Base-by-base conservation (phyloP, 2,329 filamentous ascomycete species). In the Penicillium italicum region DNA sequence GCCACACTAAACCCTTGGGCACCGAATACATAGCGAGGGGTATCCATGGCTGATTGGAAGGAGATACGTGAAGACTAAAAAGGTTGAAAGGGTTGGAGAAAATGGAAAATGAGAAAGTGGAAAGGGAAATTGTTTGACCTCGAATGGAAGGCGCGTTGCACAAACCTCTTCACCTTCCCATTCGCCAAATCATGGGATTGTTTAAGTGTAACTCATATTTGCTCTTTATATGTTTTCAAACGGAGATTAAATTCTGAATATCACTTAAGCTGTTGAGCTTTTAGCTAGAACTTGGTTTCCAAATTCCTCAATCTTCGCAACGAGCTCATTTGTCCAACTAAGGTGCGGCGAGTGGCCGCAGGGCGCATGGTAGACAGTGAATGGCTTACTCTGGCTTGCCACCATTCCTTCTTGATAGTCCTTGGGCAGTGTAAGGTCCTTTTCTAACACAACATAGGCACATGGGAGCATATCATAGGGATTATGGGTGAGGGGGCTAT, bases 381-480 rank as follows among this genome's bases (percentile, higher is more conserved):
- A 70, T 0, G 50, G 42, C 38, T 62, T 40, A 8, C 26, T 52
- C 31, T 72, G 70, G 3, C 60, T 37, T 1, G 61, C 61, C 1
- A 65, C 59, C 69, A 74, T 74, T 0, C 46, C 50, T 42, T 74
- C 68, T 14, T 73, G 69, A 36, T 71, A 72, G 10, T 63, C 66
- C 44, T 63, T 64, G 0, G 67, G 63, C n/a, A 74, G 33, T 2
- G 58, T 66, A n/a, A 46, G 10, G 48, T 73, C 72, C 0, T 60
- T 52, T 22, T 72, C 69, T 1, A 69, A 36, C 0, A 74, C 61
- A 4, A 73, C 38, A 51, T 72, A 74, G 0, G 69, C 71, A 31
- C 69, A 74, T 0, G 71, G 71, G 1, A 74, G 40, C 0, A 51
- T 52, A 4, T 62, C 50, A 30, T 73, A 74, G 0, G 69, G 62